Percentiles rank a stretch among this genome's conserved stretches.
These are phyloP conservation scores for Sclerotinia subarctica DNA, from an alignment of 2,329 filamentous ascomycete genomes.

Conservation along the genomic window DNA sequence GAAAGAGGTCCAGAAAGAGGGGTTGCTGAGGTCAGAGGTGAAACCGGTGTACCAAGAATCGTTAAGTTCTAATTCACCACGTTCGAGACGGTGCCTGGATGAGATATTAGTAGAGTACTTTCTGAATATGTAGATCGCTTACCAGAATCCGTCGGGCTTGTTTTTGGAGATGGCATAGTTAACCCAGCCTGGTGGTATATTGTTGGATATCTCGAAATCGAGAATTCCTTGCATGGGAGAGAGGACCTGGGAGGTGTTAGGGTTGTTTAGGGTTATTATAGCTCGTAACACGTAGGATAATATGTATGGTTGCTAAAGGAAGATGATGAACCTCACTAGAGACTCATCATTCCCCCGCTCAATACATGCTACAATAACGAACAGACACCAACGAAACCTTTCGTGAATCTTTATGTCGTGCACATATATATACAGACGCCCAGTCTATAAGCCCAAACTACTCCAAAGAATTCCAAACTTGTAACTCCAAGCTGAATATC, in stretches of 20 bases:
- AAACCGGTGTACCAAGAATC: constrained; percentile 73
- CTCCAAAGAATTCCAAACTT: neutral
- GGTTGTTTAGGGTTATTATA: neutral
- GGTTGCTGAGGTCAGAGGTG: constrained; percentile 66
- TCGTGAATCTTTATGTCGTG: neutral
- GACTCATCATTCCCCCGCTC: neutral
- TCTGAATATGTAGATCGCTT: neutral
- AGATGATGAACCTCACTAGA: neutral
- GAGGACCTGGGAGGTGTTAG: constrained; percentile 54
- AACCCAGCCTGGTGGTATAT: constrained; percentile 83
- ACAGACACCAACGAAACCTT: neutral
- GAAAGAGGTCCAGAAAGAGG: constrained; percentile 67
- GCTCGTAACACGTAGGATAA: neutral
- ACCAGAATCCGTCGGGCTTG: constrained; percentile 76
- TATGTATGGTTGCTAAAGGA: neutral
- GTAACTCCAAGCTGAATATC: neutral
- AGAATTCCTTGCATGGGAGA: constrained; percentile 93
- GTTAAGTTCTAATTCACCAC: constrained; percentile 75
- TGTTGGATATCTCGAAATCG: constrained; percentile 75
- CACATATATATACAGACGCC: neutral
- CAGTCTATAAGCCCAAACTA: neutral
- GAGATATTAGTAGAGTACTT: neutral
- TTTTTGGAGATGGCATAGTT: constrained; percentile 84
- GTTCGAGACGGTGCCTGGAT: constrained; percentile 69
- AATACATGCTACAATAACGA: neutral